Conservation (phyloP, 208 protist species). For the Trypanosoma boissoni region DNA sequence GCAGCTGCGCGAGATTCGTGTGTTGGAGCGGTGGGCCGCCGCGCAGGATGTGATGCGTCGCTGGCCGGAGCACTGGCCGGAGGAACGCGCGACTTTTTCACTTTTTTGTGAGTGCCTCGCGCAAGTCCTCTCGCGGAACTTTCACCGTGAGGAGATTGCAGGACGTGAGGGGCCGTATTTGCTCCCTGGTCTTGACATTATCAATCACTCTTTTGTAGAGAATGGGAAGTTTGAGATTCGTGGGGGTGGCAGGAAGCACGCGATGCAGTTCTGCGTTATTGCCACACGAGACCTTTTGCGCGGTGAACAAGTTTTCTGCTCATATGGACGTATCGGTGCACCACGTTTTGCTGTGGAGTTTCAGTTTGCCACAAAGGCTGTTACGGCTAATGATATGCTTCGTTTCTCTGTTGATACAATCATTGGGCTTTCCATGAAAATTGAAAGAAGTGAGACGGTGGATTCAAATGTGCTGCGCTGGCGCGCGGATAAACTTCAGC, state of each 20-base stretch:
- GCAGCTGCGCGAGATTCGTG: conserved; percentile 57
- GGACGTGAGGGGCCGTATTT: conserved; percentile 81
- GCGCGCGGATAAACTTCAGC: conserved; percentile 69
- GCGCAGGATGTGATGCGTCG: conserved; percentile 49
- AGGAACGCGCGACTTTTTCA: conserved; percentile 29
- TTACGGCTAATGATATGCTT: conserved; percentile 53
- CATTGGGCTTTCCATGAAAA: too few species aligned
- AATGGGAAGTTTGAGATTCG: conserved; percentile 74
- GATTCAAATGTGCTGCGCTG: conserved; percentile 13
- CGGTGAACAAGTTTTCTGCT: conserved; percentile 76
- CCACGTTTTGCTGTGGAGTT: conserved; percentile 79
- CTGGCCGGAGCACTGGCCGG: conserved; percentile 60
- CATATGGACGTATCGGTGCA: conserved; percentile 75
- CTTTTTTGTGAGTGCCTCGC: conserved; percentile 74
- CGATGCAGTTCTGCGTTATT: conserved; percentile 63
- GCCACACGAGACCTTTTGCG: conserved; percentile 46
- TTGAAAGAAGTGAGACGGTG: too few species aligned
- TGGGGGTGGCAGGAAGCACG: conserved; percentile 75
- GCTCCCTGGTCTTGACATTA: conserved; percentile 74
- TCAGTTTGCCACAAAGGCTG: conserved; percentile 67
- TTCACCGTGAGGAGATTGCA: conserved; percentile 76
- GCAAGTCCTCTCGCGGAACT: conserved; percentile 82
- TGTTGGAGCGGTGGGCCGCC: conserved; percentile 40
- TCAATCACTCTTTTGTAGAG: conserved; percentile 69
- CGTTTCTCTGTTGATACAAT: conserved; percentile 51